Evolutionary conservation across 129 eudicot genomes (phyloP).

Genomic region (Scalesia atractyloides): DNA sequence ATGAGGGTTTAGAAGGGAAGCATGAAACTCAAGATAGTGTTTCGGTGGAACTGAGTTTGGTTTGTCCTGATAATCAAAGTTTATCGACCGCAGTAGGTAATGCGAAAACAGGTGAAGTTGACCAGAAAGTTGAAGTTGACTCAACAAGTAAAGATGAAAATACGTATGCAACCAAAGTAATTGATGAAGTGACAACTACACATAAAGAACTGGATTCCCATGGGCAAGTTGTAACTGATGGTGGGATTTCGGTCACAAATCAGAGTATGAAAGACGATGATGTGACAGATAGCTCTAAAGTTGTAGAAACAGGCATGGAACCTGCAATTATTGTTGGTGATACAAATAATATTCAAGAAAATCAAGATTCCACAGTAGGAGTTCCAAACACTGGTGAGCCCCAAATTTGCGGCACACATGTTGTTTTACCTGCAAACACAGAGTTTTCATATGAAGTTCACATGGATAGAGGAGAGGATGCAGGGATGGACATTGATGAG

Average conservation of each 20-base stretch:
- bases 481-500: slow-evolving; percentile 52
- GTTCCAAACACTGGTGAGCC: neutral
- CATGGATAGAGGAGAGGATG: slow-evolving; percentile 41
- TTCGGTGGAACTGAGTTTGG: slow-evolving; percentile 17
- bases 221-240: slow-evolving; percentile 12
- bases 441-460: slow-evolving; percentile 33
- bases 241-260: slow-evolving; percentile 5
- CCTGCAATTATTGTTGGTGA: neutral
- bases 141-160: slow-evolving; percentile 27
- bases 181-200: slow-evolving; percentile 8
- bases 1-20: slow-evolving; percentile 26
- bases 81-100: slow-evolving; percentile 9
- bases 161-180: slow-evolving; percentile 6
- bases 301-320: slow-evolving; percentile 10
- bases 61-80: slow-evolving; percentile 23
- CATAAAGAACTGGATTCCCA: neutral
- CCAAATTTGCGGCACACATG: neutral
- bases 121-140: slow-evolving; percentile 19
- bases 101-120: slow-evolving; percentile 21
- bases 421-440: slow-evolving; percentile 12
- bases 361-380: slow-evolving; percentile 21
- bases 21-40: slow-evolving; percentile 22
- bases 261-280: neutral
- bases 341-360: slow-evolving; percentile 1
- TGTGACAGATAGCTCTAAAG: slow-evolving; percentile 21